Percentiles rank a stretch among this genome's conserved stretches.
Conservation (phyloP, 305 asterid species). For the Fraxinus nigra region DNA sequence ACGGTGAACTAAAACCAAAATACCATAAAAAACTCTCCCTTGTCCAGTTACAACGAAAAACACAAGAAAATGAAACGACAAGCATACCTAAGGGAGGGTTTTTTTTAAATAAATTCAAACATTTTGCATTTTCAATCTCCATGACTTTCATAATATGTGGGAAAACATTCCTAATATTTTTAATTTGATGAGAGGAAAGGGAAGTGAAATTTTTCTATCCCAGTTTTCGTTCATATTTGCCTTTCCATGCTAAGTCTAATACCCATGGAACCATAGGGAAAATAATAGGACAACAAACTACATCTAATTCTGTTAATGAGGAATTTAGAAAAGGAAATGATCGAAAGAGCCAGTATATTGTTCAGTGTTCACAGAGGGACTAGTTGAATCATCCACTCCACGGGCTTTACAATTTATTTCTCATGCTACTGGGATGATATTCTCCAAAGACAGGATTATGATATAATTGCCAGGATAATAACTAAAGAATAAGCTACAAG, state of each 20-base stretch:
- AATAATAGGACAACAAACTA: neutral
- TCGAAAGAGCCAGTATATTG: neutral
- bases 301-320: neutral
- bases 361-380: neutral
- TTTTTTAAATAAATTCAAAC: neutral
- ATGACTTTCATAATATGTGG: neutral
- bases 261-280: neutral
- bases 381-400: constrained; percentile 5
- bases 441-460: neutral
- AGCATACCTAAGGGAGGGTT: neutral
- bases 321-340: constrained; percentile 2
- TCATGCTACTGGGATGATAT: neutral
- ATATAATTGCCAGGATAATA: constrained; percentile 3
- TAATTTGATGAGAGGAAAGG: neutral
- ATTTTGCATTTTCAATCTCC: neutral
- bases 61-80: neutral
- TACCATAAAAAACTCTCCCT: constrained; percentile 2
- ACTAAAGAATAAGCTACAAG: neutral
- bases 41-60: constrained; percentile 11
- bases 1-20: neutral
- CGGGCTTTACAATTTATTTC: neutral
- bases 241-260: constrained; percentile 1
- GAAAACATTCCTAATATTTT: neutral
- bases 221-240: neutral
- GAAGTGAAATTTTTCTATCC: neutral